Percentiles rank a stretch among this genome's conserved stretches.
phyloP scores from a whole-genome alignment of 257 asterid genomes.

The Ophiorrhiza pumila region DNA sequence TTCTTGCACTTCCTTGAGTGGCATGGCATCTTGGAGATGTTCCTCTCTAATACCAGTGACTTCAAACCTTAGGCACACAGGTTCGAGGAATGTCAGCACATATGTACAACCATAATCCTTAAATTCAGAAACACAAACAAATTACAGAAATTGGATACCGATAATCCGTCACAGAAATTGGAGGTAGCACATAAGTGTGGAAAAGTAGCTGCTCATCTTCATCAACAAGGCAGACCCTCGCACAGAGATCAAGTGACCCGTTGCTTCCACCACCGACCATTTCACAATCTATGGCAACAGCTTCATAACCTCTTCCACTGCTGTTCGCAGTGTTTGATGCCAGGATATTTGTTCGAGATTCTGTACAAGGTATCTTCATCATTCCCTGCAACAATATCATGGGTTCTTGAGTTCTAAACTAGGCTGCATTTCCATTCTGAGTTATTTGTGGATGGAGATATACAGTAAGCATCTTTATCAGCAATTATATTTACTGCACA shows the following conservation, averaged over 20 bases:
- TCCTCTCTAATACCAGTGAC: conserved; percentile 52
- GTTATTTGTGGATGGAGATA: not conserved
- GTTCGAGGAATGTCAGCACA: conserved; percentile 1
- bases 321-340: not conserved
- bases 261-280: conserved; percentile 63
- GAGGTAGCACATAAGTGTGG: conserved; percentile 46
- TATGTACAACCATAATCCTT: conserved; percentile 5
- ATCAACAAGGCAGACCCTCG: conserved; percentile 49
- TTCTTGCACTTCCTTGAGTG: conserved; percentile 45
- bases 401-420: not conserved
- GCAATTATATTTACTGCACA: not conserved
- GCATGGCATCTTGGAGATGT: conserved; percentile 49
- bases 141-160: conserved; percentile 29
- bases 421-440: not conserved
- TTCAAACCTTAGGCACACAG: conserved; percentile 37
- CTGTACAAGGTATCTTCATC: conserved; percentile 21
- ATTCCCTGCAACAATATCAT: conserved; percentile 23
- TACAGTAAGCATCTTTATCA: not conserved
- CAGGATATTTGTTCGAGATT: conserved; percentile 29
- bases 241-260: conserved; percentile 53
- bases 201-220: conserved; percentile 44
- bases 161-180: conserved; percentile 42
- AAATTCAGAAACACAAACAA: conserved; percentile 3
- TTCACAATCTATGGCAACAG: conserved; percentile 52
- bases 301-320: conserved; percentile 22